Evolutionary conservation across 495 filamentous ascomycete species (phyloP).

Genomic region (Daldinia caldariorum): DNA sequence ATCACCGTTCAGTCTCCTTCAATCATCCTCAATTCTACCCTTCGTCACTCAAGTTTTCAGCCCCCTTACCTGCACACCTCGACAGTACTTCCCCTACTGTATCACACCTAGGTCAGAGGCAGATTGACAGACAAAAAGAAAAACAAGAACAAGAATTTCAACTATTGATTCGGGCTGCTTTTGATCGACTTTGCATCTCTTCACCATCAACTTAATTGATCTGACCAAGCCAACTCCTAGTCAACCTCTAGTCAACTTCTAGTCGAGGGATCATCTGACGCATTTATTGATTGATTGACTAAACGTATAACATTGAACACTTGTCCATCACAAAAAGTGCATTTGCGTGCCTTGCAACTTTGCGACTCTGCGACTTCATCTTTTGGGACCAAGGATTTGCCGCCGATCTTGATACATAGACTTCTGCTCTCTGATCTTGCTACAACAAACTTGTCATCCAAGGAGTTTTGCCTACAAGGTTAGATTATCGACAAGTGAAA

Average conservation of each 20-base stretch:
- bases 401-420: slow-evolving; percentile 15
- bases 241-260: slow-evolving; percentile 12
- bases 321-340: slow-evolving; percentile 9
- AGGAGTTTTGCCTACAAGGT: neutral
- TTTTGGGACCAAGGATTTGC: slow-evolving; percentile 9
- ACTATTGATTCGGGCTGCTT: slow-evolving; percentile 2
- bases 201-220: slow-evolving; percentile 18
- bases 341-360: slow-evolving; percentile 5
- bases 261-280: slow-evolving; percentile 10
- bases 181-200: slow-evolving; percentile 1
- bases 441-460: slow-evolving; percentile 16
- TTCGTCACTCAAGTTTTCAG: neutral
- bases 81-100: slow-evolving; percentile 6
- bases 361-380: neutral
- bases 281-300: slow-evolving; percentile 27
- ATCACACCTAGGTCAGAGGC: slow-evolving; percentile 12
- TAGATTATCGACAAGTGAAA: neutral
- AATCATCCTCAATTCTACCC: no score
- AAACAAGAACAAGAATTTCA: slow-evolving; percentile 3
- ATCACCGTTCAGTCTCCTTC: neutral
- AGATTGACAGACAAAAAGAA: slow-evolving; percentile 1
- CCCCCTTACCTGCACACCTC: slow-evolving; percentile 11
- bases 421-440: slow-evolving; percentile 3
- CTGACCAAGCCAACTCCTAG: slow-evolving; percentile 18
- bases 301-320: slow-evolving; percentile 13